Conservation (phyloP, 805 yeast genomes). For the Millerago galiae region DNA sequence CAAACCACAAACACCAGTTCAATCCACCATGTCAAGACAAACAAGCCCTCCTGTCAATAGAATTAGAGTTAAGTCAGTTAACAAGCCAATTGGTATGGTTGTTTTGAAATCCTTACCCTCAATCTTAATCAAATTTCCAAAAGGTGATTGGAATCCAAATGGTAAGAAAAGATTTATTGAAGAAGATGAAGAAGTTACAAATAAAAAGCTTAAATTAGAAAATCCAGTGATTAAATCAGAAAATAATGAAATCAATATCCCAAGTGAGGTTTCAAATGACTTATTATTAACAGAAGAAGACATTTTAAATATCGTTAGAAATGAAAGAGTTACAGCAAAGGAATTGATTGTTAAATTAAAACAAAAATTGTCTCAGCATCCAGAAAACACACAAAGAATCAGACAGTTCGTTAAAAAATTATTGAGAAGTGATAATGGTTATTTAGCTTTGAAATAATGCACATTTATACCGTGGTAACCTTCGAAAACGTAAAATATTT, state of each 20-base stretch:
- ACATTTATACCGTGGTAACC: too few species aligned
- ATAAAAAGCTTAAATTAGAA: constrained; percentile 35
- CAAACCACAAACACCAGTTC: constrained; percentile 20
- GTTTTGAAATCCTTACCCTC: constrained; percentile 58
- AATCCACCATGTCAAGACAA: constrained; percentile 12
- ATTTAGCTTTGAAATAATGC: constrained; percentile 17
- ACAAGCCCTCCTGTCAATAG: constrained; percentile 21
- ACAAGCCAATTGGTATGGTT: constrained; percentile 46
- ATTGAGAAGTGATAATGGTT: constrained; percentile 39
- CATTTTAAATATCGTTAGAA: constrained; percentile 54
- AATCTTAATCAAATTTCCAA: constrained; percentile 60
- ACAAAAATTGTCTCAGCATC: constrained; percentile 55
- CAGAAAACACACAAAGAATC: constrained; percentile 55
- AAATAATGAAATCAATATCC: not conserved
- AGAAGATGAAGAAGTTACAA: constrained; percentile 15
- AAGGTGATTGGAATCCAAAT: constrained; percentile 79
- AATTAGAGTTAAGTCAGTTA: constrained; percentile 39
- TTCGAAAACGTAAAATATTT: too few species aligned
- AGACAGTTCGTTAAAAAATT: constrained; percentile 51
- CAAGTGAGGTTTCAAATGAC: constrained; percentile 9
- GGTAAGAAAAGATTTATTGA: constrained; percentile 31
- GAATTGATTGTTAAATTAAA: constrained; percentile 56
- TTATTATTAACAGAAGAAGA: constrained; percentile 59
- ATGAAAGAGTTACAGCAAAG: constrained; percentile 43
- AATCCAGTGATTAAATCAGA: constrained; percentile 7